Conservation (phyloP, 352 stramenopile species). For the Globisporangium recalcitrans region DNA sequence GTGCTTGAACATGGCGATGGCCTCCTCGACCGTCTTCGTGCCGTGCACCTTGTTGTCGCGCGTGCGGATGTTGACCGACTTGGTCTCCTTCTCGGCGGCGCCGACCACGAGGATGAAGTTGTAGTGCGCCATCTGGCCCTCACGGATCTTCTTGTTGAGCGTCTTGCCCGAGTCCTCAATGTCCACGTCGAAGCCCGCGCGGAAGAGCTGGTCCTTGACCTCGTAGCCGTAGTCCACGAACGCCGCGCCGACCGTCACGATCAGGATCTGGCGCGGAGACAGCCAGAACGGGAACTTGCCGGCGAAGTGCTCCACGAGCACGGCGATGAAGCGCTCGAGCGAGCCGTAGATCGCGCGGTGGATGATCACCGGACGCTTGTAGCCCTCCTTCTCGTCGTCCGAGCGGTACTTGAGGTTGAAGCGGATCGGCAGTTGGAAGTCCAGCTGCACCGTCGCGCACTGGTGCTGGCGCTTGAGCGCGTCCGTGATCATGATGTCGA, state of each 20-base stretch:
- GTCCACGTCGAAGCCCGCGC: constrained; percentile 82
- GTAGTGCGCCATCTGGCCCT: constrained; percentile 74
- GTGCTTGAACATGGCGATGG: constrained; percentile 91
- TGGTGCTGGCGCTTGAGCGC: constrained; percentile 95
- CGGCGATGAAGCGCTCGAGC: constrained; percentile 98
- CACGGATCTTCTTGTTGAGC: constrained; percentile 80
- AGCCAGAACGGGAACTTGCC: constrained; percentile 98
- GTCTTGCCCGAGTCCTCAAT: constrained; percentile 74
- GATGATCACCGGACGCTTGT: constrained; percentile 96
- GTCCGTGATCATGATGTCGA: constrained; percentile 97
- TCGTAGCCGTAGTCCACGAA: constrained; percentile 94
- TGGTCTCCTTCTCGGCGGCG: constrained; percentile 49
- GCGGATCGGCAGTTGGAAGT: constrained; percentile 98
- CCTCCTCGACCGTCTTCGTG: constrained; percentile 64
- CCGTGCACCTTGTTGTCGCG: constrained; percentile 81
- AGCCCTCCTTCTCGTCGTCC: constrained; percentile 63
- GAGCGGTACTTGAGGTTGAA: constrained; percentile 95
- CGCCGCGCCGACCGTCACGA: constrained; percentile 86
- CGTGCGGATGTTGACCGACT: constrained; percentile 72
- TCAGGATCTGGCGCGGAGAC: constrained; percentile 69
- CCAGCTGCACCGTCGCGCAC: constrained; percentile 96
- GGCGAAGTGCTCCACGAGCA: constrained; percentile 95
- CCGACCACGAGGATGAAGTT: constrained; percentile 86
- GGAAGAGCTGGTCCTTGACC: constrained; percentile 89
- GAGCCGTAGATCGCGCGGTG: constrained; percentile 96